Percentiles rank a stretch among this genome's conserved stretches.
Conservation (phyloP, 2,329 filamentous ascomycete species). For the Dothiorella sarmentorum region DNA sequence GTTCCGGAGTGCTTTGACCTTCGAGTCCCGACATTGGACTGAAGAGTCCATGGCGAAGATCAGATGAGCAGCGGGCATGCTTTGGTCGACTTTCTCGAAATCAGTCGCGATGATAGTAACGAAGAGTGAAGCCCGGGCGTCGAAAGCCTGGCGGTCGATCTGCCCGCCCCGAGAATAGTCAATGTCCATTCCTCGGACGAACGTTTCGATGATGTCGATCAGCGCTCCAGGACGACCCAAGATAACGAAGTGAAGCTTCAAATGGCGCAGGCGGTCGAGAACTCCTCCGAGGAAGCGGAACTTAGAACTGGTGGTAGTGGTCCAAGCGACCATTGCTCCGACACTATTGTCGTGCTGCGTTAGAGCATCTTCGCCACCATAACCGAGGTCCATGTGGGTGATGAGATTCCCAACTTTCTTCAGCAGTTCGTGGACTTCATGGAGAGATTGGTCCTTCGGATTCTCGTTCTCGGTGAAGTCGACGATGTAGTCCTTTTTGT, state of each 20-base stretch:
- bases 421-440: background rate
- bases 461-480: background rate
- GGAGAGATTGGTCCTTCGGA: background rate
- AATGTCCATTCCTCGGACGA: slow-evolving; percentile 26
- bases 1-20: background rate
- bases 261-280: slow-evolving; percentile 25
- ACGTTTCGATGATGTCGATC: slow-evolving; percentile 31
- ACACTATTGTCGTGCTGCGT: slow-evolving; percentile 22
- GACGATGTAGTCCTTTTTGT: background rate
- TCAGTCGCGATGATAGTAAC: slow-evolving; percentile 17
- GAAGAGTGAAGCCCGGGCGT: background rate
- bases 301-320: slow-evolving; percentile 29
- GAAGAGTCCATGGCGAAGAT: slow-evolving; percentile 42
- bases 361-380: background rate
- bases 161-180: slow-evolving; percentile 19
- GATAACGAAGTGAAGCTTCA: slow-evolving; percentile 28
- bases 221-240: slow-evolving; percentile 28
- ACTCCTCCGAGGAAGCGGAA: slow-evolving; percentile 35
- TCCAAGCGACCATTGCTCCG: slow-evolving; percentile 22
- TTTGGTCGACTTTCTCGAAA: slow-evolving; percentile 20
- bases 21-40: slow-evolving; percentile 14
- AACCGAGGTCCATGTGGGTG: slow-evolving; percentile 13
- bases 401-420: background rate
- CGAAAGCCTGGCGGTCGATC: background rate
- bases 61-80: slow-evolving; percentile 30